Conservation (phyloP, 768 basidiomycete genomes). For the Suillus bovinus region DNA sequence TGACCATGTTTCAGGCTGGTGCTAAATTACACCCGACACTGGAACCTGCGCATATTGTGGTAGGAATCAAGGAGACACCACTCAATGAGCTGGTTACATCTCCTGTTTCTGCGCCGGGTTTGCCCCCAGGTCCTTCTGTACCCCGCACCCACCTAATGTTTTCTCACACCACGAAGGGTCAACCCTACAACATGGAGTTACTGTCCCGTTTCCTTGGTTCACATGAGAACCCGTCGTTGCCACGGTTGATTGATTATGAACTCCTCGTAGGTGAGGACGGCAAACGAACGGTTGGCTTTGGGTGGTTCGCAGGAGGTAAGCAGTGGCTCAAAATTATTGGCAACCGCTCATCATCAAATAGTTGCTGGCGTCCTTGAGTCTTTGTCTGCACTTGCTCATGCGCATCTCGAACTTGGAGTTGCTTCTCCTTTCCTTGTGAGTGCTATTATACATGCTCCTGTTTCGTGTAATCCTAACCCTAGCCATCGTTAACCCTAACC, state of each 20-base stretch:
- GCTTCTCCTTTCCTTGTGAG: conserved; percentile 83
- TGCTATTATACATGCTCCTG: conserved; percentile 7
- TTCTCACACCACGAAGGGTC: conserved; percentile 88
- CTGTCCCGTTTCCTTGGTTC: conserved; percentile 61
- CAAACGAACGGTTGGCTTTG: conserved; percentile 85
- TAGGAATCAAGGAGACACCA: conserved; percentile 91
- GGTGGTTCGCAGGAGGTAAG: conserved; percentile 89
- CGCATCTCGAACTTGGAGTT: conserved; percentile 75
- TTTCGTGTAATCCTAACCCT: neutral
- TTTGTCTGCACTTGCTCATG: conserved; percentile 73
- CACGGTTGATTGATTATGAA: conserved; percentile 83
- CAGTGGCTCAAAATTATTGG: neutral
- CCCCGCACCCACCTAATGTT: conserved; percentile 86
- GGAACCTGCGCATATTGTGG: conserved; percentile 64
- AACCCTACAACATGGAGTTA: conserved; percentile 81
- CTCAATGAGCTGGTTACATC: conserved; percentile 56
- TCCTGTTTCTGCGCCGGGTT: conserved; percentile 29
- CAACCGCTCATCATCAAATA: conserved; percentile 30
- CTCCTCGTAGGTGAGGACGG: conserved; percentile 63
- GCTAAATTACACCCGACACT: conserved; percentile 63
- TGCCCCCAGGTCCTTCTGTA: conserved; percentile 20
- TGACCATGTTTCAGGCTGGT: conserved; percentile 60
- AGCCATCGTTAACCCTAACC: neutral
- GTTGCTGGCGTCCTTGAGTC: conserved; percentile 87
- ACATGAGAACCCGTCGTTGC: conserved; percentile 23